Conservation (phyloP, 352 stramenopile species). For the Phytophthora tubulina region DNA sequence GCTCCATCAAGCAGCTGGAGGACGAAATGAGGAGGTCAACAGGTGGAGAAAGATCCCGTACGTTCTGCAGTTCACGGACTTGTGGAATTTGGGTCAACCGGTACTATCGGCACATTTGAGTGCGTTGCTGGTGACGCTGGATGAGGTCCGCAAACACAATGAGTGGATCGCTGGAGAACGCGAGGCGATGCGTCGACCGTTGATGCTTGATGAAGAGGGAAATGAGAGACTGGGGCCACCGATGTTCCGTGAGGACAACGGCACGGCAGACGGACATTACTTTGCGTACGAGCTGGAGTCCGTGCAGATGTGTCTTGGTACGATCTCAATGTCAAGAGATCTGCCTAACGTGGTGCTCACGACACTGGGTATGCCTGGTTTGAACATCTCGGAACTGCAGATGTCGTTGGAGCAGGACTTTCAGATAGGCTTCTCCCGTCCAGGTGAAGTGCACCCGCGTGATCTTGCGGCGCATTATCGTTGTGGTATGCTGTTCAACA, state of each 20-base stretch:
- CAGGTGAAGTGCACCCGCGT: constrained; percentile 12
- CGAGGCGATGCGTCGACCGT: too few species aligned
- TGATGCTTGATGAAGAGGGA: background rate
- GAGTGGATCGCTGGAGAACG: constrained; percentile 10
- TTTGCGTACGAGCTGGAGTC: constrained; percentile 47
- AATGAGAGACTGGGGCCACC: background rate
- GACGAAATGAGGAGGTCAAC: constrained; percentile 6
- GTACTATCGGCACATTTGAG: constrained; percentile 35
- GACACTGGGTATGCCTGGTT: constrained; percentile 16
- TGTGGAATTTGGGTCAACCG: constrained; percentile 38
- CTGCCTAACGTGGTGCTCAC: constrained; percentile 32
- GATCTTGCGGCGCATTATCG: constrained; percentile 24
- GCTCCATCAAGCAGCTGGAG: constrained; percentile 1
- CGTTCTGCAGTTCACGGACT: constrained; percentile 31
- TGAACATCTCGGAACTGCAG: constrained; percentile 42
- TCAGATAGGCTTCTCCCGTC: constrained; percentile 8
- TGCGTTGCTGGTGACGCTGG: constrained; percentile 32
- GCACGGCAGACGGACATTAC: constrained; percentile 35
- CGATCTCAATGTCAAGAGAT: constrained; percentile 29
- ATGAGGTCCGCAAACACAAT: constrained; percentile 37
- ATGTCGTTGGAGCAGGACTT: constrained; percentile 38
- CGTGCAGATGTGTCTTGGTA: constrained; percentile 44
- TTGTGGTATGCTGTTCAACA: constrained; percentile 38
- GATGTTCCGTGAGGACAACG: constrained; percentile 17
- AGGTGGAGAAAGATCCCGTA: constrained; percentile 39